Evolutionary conservation across 2,329 filamentous ascomycete genomes (phyloP).

Genomic region (Teratosphaeria pseudoeucalypti): DNA sequence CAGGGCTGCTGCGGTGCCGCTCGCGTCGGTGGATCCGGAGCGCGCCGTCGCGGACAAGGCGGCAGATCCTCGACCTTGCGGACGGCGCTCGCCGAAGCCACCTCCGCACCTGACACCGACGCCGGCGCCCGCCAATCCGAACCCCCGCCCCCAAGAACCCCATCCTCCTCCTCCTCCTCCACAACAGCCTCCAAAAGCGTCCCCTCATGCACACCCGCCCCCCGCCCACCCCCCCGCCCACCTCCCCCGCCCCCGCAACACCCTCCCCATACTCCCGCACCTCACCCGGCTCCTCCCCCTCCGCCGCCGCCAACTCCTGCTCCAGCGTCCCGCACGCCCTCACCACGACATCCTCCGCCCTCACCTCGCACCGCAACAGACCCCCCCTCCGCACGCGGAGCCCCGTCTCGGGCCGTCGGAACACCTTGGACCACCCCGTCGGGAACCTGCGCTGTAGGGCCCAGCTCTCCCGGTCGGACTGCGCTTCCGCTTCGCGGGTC

Average conservation of each 20-base stretch:
- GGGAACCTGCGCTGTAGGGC: slow-evolving; percentile 6
- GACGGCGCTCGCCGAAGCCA: neutral
- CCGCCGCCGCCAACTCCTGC: slow-evolving; percentile 9
- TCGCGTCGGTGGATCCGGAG: neutral
- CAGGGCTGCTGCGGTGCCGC: neutral
- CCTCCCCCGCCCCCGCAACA: neutral
- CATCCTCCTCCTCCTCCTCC: neutral
- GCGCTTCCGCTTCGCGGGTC: slow-evolving; percentile 1
- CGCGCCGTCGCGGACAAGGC: neutral
- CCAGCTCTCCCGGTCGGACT: slow-evolving; percentile 3
- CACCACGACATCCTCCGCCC: slow-evolving; percentile 13
- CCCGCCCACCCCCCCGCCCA: neutral
- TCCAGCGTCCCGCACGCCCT: slow-evolving; percentile 3
- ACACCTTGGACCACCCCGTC: slow-evolving; percentile 4
- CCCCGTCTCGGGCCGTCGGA: slow-evolving; percentile 7
- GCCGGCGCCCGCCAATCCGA: neutral
- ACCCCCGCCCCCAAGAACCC: neutral
- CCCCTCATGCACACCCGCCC: neutral
- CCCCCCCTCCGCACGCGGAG: slow-evolving; percentile 3
- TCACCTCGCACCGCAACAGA: slow-evolving; percentile 13
- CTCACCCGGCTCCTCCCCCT: slow-evolving; percentile 2
- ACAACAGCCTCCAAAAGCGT: neutral
- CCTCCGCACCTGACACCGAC: neutral
- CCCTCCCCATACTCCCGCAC: slow-evolving; percentile 3
- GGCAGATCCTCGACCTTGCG: neutral